phyloP scores from a whole-genome alignment of 495 filamentous ascomycete genomes.

The Acidiella bohemica region DNA sequence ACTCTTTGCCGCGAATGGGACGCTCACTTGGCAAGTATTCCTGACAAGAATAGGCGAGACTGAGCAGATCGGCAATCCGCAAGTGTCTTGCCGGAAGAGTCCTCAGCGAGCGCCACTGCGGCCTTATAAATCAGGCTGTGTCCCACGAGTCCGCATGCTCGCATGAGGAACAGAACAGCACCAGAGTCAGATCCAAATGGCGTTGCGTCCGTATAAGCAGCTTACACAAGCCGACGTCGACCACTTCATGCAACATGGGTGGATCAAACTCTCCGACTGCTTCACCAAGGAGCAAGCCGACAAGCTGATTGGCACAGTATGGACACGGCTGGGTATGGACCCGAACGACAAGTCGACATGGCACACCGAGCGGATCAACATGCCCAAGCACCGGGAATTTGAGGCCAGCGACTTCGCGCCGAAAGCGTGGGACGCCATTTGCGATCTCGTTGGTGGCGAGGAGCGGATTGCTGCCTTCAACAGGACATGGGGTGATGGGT shows the following conservation, averaged over 20 bases:
- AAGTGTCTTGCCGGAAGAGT: too few species aligned
- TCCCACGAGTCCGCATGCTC: too few species aligned
- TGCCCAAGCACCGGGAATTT: constrained; percentile 46
- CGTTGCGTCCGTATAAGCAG: too few species aligned
- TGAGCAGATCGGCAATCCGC: too few species aligned
- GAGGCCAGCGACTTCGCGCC: constrained; percentile 47
- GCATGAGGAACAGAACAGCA: too few species aligned
- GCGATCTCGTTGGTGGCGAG: constrained; percentile 55
- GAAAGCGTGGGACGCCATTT: constrained; percentile 55
- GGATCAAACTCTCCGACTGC: constrained; percentile 44
- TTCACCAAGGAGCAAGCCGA: constrained; percentile 50
- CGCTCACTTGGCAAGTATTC: too few species aligned
- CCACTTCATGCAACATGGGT: constrained; percentile 55
- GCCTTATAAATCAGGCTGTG: too few species aligned
- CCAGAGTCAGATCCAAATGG: too few species aligned
- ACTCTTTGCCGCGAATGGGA: too few species aligned
- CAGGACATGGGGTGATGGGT: constrained; percentile 48
- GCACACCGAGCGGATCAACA: constrained; percentile 47
- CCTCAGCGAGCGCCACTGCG: too few species aligned
- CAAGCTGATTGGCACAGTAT: constrained; percentile 43
- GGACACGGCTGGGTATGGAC: constrained; percentile 55
- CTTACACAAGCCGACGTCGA: constrained; percentile 49
- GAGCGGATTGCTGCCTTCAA: constrained; percentile 39
- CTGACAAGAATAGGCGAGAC: too few species aligned
- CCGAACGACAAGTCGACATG: constrained; percentile 56